Evolutionary conservation across 306 rosid species (phyloP), one percentile per base, ranked within the genome.

Genomic region (Inga oerstediana): DNA sequence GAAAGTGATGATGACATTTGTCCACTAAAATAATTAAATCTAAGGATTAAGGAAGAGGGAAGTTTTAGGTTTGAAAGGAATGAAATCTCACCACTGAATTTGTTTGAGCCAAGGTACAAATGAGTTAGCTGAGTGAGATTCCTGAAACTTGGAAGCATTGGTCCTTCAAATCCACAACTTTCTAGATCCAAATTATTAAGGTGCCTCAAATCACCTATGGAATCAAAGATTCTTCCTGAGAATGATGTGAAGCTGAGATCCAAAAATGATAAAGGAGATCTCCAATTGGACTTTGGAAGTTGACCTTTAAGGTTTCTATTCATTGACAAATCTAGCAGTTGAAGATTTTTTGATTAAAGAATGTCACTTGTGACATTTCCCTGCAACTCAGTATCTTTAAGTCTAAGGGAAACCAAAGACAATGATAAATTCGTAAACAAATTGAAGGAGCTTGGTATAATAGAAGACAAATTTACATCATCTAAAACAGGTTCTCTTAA

Each of bases 11-110:
- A n/a, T 20, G 64, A 13, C 30, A 56, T 17, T 56, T 56, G 64
- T 20, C 30, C 64, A n/a, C 30, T 56, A 20, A 56, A 56, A 56
- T n/a, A 3, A n/a, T 52, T 52, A 17, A 0, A 6, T 7, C 27
- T 2, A 20, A 52, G 59, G 59, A 16, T 4, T 7, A 56, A 56
- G 64, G 24, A 56, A n/a, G 27, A 20, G 5, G 22, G 66, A n/a
- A 9, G 66, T 4, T 3, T 24, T 22, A 61, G 68, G 22, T 80
- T 65, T 17, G 78, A 64, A 54, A 67, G 13, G 20, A 75, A 76
- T 20, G 79, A 59, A n/a, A 80, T 72, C 32, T 85, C 35, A 5
- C 85, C 82, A 58, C 19, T 80, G 17, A 81, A 72, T 0, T 51
- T 61, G 72, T 51, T 81, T 10, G 34, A 61, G 34, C 34, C 67